These are phyloP conservation scores for Leishmania amazonensis DNA, from an alignment of 208 protist genomes.

Conservation along the genomic window DNA sequence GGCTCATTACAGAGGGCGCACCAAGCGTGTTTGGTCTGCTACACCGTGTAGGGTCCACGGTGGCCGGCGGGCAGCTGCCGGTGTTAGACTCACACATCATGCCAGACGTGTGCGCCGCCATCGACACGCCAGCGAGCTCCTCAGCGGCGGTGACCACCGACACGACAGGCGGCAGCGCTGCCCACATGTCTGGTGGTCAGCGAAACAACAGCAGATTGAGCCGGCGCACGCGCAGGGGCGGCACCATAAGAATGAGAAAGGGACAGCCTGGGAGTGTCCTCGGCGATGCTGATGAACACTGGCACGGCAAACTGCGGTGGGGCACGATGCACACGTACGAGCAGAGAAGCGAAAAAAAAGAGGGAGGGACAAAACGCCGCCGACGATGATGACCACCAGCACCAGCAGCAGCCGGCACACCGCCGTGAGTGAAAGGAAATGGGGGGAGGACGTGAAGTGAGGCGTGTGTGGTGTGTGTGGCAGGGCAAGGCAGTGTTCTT, in stretches of 20 bases:
- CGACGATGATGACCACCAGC: neutral
- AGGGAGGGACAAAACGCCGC: neutral
- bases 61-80: neutral
- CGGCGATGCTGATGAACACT: neutral
- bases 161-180: constrained; percentile 25
- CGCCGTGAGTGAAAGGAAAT: no score
- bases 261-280: neutral
- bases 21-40: neutral
- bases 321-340: neutral
- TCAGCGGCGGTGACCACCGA: constrained; percentile 14
- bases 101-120: constrained; percentile 16
- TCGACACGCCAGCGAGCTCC: constrained; percentile 20
- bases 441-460: neutral
- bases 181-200: constrained; percentile 22
- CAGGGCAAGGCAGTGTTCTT: neutral
- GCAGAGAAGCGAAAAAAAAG: neutral
- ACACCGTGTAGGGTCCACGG: neutral
- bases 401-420: no score
- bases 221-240: neutral
- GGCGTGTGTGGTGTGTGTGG: neutral
- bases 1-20: neutral
- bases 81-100: constrained; percentile 9
- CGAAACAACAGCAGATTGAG: neutral
- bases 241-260: neutral
- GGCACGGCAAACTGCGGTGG: neutral